Evolutionary conservation across 2,329 filamentous ascomycete genomes (phyloP).

Genomic region (Cordyceps javanica): DNA sequence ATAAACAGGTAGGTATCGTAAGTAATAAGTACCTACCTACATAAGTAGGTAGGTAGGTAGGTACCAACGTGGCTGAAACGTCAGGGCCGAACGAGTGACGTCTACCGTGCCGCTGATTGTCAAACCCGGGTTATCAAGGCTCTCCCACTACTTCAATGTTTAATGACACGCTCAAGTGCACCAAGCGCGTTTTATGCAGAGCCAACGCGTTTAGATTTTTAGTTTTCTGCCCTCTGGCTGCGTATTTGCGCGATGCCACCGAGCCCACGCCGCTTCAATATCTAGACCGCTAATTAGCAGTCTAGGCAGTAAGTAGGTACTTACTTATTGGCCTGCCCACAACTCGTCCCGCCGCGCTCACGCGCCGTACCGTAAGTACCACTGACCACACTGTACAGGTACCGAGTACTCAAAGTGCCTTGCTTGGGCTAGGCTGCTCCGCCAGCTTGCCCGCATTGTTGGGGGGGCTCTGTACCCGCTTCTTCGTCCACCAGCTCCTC

Average conservation of each 20-base stretch:
- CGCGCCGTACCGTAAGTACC: not conserved
- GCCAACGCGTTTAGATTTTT: not conserved
- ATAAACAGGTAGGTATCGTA: too few relatives aligned
- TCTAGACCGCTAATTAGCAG: not conserved
- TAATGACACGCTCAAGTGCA: not conserved
- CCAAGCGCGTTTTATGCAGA: not conserved
- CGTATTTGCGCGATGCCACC: too few relatives aligned
- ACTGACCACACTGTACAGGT: not conserved
- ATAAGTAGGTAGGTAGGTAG: too few relatives aligned
- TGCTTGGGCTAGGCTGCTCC: not conserved
- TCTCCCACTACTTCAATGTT: not conserved
- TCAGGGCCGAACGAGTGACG: not conserved
- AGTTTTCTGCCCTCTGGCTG: not conserved
- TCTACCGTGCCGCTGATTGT: not conserved
- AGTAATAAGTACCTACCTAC: not conserved
- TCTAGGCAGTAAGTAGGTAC: not conserved
- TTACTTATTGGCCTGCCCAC: not conserved
- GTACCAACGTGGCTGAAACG: not conserved
- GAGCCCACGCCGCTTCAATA: not conserved
- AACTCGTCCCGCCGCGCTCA: not conserved
- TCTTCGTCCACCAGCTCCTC: conserved; percentile 5
- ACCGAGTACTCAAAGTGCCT: not conserved
- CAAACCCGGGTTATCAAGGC: not conserved
- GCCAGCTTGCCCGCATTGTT: conserved; percentile 11
- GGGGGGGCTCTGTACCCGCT: conserved; percentile 8